These are phyloP conservation scores for Gracilariopsis chorda DNA, from an alignment of 23 red algal genomes.

Conservation along the genomic window DNA sequence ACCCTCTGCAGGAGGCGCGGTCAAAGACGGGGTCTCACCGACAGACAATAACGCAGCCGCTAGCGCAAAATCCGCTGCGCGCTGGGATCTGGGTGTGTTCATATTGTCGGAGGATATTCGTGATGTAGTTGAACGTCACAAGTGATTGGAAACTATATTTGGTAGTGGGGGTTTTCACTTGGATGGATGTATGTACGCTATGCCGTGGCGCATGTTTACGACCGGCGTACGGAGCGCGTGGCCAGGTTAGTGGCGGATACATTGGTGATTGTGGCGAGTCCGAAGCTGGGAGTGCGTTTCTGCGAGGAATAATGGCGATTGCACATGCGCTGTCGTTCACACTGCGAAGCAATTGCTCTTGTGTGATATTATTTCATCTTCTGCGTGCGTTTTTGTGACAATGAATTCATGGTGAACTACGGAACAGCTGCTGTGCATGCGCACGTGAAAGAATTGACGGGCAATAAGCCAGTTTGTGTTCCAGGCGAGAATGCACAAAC, in stretches of 20 bases:
- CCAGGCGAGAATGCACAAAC: too few relatives aligned
- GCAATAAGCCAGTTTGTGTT: too few relatives aligned
- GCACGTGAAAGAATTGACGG: too few relatives aligned
- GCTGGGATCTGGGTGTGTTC: conserved; percentile 14
- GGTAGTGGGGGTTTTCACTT: conserved; percentile 59
- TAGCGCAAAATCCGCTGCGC: background rate
- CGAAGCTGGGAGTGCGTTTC: conserved; percentile 75
- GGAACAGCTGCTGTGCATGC: too few relatives aligned
- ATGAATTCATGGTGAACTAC: too few relatives aligned
- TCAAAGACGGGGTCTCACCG: background rate
- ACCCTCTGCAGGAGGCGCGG: background rate
- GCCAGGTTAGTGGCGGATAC: conserved; percentile 27
- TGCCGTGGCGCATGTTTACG: conserved; percentile 51
- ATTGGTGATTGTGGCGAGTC: conserved; percentile 54
- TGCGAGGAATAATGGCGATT: background rate
- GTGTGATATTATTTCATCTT: too few relatives aligned
- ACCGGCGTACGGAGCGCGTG: background rate
- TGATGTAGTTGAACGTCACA: background rate
- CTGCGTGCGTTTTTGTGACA: too few relatives aligned
- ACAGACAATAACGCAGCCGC: background rate
- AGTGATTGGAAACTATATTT: conserved; percentile 22
- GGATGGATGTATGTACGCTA: conserved; percentile 73
- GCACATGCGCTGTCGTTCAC: conserved; percentile 14
- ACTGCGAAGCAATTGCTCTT: conserved; percentile 43
- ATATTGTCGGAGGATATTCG: conserved; percentile 63